Evolutionary conservation across 2,329 filamentous ascomycete genomes (phyloP), one percentile per base, ranked within the genome.

Genomic region (Trichothecium roseum): DNA sequence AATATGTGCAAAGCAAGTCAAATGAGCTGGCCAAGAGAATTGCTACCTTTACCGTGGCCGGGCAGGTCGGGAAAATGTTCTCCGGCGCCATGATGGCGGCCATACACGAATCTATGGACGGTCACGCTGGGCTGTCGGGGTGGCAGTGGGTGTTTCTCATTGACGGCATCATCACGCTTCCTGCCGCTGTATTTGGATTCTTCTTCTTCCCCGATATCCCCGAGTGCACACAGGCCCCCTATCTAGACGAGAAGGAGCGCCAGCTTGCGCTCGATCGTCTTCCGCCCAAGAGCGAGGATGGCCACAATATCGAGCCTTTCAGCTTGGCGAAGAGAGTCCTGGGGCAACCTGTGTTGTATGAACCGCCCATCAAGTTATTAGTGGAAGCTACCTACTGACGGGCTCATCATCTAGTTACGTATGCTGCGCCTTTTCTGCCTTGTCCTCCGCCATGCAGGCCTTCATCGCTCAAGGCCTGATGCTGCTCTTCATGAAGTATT

Each of bases 1-100:
- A 3, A n/a, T n/a, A n/a, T n/a, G n/a, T 13, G 16, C 10, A 17
- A 14, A 44, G 42, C 12, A 77, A 46, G 1, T 59, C 62, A 1
- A 55, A 60, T 8, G 74, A 78, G 40, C 64, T 79, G 0, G 69
- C 69, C 1, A 78, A 78, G 45, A 62, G 75, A 1, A 69, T 63
- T 2, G 73, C 69, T 8, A 64, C 79, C 13, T 78, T 78, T 46
- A 74, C 69, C 5, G 63, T 67, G 2, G 68, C 68, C 5, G 72
- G 71, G 1, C 61, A 74, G 3, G 66, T 68, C 0, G 73, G 72
- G 0, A 72, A 63, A 0, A 71, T 78, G 64, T 74, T 78, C 37
- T 64, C 66, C 2, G 74, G 73, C 0, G 70, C 73, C 33, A 65
- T 77, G 42, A 71, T 74, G 48, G 66, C 66, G 0, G 68, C 65